Evolutionary conservation across 768 basidiomycete species (phyloP).

Genomic region (Holtermanniella nyarrowii): DNA sequence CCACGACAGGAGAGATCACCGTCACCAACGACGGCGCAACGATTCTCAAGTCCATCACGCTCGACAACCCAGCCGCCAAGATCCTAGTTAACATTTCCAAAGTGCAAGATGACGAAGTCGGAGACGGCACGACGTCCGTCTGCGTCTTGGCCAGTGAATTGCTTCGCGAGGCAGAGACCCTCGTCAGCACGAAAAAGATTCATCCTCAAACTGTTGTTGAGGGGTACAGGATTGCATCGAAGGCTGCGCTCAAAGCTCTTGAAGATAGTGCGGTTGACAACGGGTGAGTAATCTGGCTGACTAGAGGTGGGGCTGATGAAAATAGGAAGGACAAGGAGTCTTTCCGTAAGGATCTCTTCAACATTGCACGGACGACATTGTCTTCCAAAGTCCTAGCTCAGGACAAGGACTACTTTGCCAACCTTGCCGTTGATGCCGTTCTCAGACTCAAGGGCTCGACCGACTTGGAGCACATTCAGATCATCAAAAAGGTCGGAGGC

Average conservation of each 20-base stretch:
- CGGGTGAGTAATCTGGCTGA: slow-evolving; percentile 48
- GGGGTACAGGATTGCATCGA: slow-evolving; percentile 85
- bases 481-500: slow-evolving; percentile 99
- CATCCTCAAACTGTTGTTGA: slow-evolving; percentile 98
- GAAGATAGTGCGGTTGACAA: slow-evolving; percentile 75
- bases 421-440: slow-evolving; percentile 94
- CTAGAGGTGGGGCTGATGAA: background rate
- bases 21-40: slow-evolving; percentile 99
- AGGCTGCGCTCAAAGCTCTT: slow-evolving; percentile 70
- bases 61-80: slow-evolving; percentile 98
- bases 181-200: slow-evolving; percentile 72
- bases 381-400: slow-evolving; percentile 93
- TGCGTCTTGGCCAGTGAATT: slow-evolving; percentile 87
- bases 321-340: slow-evolving; percentile 56
- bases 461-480: slow-evolving; percentile 94
- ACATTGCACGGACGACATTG: slow-evolving; percentile 90
- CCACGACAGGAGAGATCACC: slow-evolving; percentile 77
- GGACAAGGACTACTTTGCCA: slow-evolving; percentile 96
- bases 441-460: slow-evolving; percentile 89
- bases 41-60: slow-evolving; percentile 90
- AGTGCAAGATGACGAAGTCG: slow-evolving; percentile 99
- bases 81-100: slow-evolving; percentile 99
- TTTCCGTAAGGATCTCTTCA: slow-evolving; percentile 85
- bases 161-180: slow-evolving; percentile 85
- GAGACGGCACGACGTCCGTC: slow-evolving; percentile 60